Evolutionary conservation across 2,329 filamentous ascomycete genomes (phyloP).

Genomic region (Diaporthe velutina): DNA sequence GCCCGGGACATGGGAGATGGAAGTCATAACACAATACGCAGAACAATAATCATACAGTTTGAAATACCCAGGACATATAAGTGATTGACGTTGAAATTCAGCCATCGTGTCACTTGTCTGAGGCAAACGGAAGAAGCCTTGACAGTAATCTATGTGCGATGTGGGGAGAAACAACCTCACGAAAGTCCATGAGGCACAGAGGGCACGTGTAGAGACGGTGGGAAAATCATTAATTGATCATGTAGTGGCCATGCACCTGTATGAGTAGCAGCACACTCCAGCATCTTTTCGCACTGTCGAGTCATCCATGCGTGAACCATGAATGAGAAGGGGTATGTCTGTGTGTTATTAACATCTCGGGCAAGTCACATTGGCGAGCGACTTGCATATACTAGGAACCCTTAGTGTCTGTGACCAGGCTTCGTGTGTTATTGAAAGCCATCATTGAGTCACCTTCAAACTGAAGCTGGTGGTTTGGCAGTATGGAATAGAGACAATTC

Average conservation of each 20-base stretch:
- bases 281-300: not conserved
- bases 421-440: not conserved
- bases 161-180: not conserved
- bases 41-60: conserved; percentile 39
- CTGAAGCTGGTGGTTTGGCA: not conserved
- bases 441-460: not conserved
- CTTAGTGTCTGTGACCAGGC: not conserved
- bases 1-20: not conserved
- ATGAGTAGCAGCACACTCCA: not conserved
- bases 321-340: not conserved
- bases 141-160: rapidly evolving
- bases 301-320: no score
- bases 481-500: not conserved
- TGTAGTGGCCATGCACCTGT: no score
- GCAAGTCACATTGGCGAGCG: not conserved
- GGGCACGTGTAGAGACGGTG: not conserved
- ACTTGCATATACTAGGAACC: no score
- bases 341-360: not conserved
- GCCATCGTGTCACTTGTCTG: not conserved
- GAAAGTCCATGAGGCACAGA: not conserved
- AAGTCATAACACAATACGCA: conserved; percentile 30
- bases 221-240: not conserved
- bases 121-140: not conserved
- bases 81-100: not conserved
- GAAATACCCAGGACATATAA: not conserved